Conservation (phyloP, 108 stramenopile species). For the Conticribra weissflogii region DNA sequence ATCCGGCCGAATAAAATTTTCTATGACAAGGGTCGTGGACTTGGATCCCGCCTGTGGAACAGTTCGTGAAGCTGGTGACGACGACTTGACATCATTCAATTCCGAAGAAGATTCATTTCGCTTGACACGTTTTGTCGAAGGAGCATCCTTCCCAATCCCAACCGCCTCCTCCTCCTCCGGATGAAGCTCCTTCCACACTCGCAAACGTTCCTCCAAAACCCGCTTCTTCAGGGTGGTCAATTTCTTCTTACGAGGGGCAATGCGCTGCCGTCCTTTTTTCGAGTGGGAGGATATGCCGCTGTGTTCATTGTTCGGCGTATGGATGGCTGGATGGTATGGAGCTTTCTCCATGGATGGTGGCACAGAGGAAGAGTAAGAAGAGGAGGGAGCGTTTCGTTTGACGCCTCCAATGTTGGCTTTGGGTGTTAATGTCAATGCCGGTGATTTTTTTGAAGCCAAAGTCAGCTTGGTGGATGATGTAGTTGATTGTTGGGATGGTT, state of each 20-base stretch:
- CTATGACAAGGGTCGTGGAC: slow-evolving; percentile 46
- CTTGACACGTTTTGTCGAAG: neutral
- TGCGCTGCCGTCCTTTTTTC: slow-evolving; percentile 67
- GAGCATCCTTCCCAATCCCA: neutral
- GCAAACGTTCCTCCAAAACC: slow-evolving; percentile 78
- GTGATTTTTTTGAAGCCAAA: neutral
- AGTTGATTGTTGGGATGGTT: slow-evolving; percentile 4
- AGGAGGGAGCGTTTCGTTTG: slow-evolving; percentile 14
- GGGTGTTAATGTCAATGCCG: neutral
- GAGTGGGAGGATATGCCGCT: neutral
- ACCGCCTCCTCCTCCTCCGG: neutral
- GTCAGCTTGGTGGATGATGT: neutral
- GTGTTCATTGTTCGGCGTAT: neutral
- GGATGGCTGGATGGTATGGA: slow-evolving; percentile 5
- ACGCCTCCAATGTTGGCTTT: slow-evolving; percentile 3
- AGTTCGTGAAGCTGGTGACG: neutral
- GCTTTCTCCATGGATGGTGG: neutral
- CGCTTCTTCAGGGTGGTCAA: slow-evolving; percentile 81
- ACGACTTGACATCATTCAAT: neutral
- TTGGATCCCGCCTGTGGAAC: too few species aligned
- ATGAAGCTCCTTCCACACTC: slow-evolving; percentile 65
- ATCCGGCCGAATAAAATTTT: slow-evolving; percentile 53
- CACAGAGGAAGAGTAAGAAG: too few species aligned
- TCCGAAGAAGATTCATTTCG: neutral
- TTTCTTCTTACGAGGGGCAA: slow-evolving; percentile 75